Evolutionary conservation across 192 early-diverging fungal genomes (phyloP).

Genomic region (Umbelopsis vinacea): DNA sequence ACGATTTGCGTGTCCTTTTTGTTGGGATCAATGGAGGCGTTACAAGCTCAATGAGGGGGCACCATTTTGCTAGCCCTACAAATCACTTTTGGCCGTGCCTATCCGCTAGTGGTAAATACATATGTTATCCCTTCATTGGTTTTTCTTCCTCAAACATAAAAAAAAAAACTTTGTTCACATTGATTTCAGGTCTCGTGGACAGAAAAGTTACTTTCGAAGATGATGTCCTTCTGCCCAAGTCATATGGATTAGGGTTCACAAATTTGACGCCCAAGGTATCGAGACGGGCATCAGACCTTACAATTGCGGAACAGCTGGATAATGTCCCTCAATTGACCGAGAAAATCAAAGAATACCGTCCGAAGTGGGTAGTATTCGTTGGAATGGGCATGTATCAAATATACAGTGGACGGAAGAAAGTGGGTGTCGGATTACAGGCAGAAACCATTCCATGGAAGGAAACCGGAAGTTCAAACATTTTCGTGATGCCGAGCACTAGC

Average conservation of each 20-base stretch:
- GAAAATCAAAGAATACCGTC: constrained; percentile 64
- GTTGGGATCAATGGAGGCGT: constrained; percentile 78
- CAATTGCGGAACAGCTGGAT: constrained; percentile 57
- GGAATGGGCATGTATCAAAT: constrained; percentile 72
- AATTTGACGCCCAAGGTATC: constrained; percentile 68
- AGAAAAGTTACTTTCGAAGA: constrained; percentile 53
- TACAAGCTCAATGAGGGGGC: constrained; percentile 55
- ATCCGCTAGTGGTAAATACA: constrained; percentile 53
- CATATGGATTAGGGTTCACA: constrained; percentile 65
- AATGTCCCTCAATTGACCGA: constrained; percentile 61
- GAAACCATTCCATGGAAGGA: constrained; percentile 34
- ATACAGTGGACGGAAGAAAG: constrained; percentile 42
- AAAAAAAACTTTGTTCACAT: background rate
- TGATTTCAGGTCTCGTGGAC: constrained; percentile 46
- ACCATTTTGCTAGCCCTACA: constrained; percentile 72
- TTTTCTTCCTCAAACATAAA: too few relatives aligned
- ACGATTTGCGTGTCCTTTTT: constrained; percentile 65
- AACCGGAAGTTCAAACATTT: constrained; percentile 24
- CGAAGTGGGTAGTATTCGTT: constrained; percentile 69
- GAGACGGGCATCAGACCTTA: constrained; percentile 61
- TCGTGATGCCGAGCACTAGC: constrained; percentile 69
- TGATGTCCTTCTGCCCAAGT: constrained; percentile 49
- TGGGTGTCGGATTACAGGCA: constrained; percentile 48
- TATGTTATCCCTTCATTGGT: background rate
- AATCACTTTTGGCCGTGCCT: constrained; percentile 80